A percentile compares a stretch with the other conserved stretches of the same genome.
Evolutionary conservation across 1,284 basidiomycete genomes (phyloP).

Genomic region (Tausonia pullulans): DNA sequence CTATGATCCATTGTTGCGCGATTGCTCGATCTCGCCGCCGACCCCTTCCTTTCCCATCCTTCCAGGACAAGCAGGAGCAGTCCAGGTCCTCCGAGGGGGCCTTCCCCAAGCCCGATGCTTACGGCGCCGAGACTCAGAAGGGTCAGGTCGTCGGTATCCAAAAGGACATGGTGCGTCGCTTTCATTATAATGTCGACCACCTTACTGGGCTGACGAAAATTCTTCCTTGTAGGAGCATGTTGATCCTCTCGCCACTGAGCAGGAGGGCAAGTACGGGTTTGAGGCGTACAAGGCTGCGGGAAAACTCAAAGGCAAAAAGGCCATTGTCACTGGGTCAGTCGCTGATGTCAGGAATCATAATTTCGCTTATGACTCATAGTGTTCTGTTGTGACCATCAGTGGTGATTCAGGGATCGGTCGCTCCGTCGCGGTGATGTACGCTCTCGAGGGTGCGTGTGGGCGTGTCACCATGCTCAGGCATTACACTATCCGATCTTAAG

Average conservation of each 20-base stretch:
- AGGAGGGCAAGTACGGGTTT: slow-evolving; percentile 34
- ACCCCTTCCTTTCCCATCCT: background rate
- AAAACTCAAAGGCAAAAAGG: slow-evolving; percentile 37
- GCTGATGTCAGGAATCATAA: background rate
- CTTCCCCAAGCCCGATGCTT: slow-evolving; percentile 27
- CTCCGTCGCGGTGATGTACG: slow-evolving; percentile 23
- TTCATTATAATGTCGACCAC: background rate
- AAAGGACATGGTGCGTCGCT: slow-evolving; percentile 25
- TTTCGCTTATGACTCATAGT: background rate
- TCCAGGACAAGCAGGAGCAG: background rate
- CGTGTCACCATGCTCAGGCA: no score
- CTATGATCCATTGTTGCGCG: no score
- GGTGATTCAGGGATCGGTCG: slow-evolving; percentile 40
- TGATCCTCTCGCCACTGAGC: slow-evolving; percentile 27
- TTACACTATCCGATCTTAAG: background rate
- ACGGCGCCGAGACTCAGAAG: slow-evolving; percentile 25
- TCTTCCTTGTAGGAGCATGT: background rate
- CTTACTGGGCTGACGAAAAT: background rate
- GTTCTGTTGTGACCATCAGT: slow-evolving; percentile 24
- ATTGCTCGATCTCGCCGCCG: background rate
- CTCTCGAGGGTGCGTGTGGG: no score
- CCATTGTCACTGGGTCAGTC: slow-evolving; percentile 27
- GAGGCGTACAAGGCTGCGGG: slow-evolving; percentile 33
- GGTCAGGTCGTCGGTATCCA: slow-evolving; percentile 28
- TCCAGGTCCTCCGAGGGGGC: slow-evolving; percentile 15